These are phyloP conservation scores for Mercurialis annua DNA, from an alignment of 345 rosid species.

Conservation along the genomic window DNA sequence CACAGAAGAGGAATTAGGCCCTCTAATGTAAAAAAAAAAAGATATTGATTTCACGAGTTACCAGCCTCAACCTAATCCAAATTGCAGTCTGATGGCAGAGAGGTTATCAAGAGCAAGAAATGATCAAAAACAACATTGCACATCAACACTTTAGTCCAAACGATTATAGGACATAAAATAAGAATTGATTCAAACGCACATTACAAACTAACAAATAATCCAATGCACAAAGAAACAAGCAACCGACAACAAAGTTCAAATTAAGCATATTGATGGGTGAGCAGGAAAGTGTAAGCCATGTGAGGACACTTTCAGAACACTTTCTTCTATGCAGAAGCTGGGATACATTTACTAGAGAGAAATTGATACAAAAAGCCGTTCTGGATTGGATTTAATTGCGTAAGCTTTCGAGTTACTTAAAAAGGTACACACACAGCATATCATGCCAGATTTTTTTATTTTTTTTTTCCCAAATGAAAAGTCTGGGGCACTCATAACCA, in stretches of 20 bases:
- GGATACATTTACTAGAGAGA: too few species aligned
- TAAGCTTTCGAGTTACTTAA: background rate
- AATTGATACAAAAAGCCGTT: too few species aligned
- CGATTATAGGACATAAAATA: background rate
- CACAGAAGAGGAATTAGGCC: background rate
- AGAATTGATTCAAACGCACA: background rate
- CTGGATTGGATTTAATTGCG: background rate
- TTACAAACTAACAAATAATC: too few species aligned
- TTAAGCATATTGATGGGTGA: background rate
- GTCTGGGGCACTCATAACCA: background rate
- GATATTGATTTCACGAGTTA: background rate
- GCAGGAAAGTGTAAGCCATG: background rate
- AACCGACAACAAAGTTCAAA: background rate
- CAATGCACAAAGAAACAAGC: background rate
- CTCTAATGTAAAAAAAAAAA: background rate
- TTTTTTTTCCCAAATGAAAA: background rate
- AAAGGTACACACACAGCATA: background rate
- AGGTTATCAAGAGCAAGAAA: background rate
- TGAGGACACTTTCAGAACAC: background rate
- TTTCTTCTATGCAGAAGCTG: too few species aligned
- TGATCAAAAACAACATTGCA: background rate
- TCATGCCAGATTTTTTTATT: too few species aligned
- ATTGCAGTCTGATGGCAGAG: background rate
- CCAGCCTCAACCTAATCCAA: slow-evolving; percentile 7
- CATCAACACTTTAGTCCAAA: slow-evolving; percentile 1